phyloP scores from a whole-genome alignment of 140 eudicot species.

The Erigeron philadelphicus region DNA sequence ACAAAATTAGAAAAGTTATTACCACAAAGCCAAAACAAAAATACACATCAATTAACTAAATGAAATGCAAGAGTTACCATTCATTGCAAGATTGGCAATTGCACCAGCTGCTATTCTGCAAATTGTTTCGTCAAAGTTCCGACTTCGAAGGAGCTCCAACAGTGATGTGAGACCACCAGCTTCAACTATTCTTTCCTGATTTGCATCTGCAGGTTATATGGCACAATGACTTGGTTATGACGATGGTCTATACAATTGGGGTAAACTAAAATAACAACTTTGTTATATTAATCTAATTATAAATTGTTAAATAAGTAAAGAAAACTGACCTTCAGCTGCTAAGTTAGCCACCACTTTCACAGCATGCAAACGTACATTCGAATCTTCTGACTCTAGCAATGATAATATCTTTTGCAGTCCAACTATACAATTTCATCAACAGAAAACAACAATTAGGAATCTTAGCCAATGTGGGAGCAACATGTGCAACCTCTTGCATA shows the following conservation, averaged over 20 bases:
- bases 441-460: conserved; percentile 3
- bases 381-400: conserved; percentile 88
- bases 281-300: background rate
- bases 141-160: conserved; percentile 75
- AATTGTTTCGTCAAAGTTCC: conserved; percentile 80
- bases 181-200: conserved; percentile 90
- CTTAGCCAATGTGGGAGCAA: conserved; percentile 5
- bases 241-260: background rate
- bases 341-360: conserved; percentile 97
- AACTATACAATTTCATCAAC: conserved; percentile 40
- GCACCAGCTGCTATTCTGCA: conserved; percentile 99
- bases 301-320: background rate
- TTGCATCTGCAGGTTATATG: conserved; percentile 55
- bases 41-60: background rate
- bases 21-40: background rate
- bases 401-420: conserved; percentile 91
- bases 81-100: conserved; percentile 98
- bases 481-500: conserved; percentile 30
- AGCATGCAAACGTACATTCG: conserved; percentile 86
- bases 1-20: background rate
- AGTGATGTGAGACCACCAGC: conserved; percentile 99
- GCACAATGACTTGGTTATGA: background rate
- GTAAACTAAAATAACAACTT: background rate
- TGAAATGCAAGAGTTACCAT: conserved; percentile 41
- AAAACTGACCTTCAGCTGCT: conserved; percentile 87